Evolutionary conservation across 2,329 filamentous ascomycete genomes (phyloP), one percentile per base, ranked within the genome.

Genomic region (Dothiorella sarmentorum): DNA sequence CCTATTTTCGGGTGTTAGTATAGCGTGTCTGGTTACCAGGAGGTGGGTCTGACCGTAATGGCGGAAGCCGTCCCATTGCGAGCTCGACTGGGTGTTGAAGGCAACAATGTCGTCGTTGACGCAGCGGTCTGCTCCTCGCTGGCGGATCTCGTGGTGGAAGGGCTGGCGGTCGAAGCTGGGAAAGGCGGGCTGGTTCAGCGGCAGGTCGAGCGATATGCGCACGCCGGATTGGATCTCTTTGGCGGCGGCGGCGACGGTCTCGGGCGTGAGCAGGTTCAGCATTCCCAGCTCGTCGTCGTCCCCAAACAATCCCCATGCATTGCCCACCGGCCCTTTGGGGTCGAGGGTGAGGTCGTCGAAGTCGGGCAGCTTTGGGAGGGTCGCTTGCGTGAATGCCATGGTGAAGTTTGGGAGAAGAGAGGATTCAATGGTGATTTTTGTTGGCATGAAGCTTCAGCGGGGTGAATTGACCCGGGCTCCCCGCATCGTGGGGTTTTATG

Each of bases 241-340:
- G 0, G 77, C 72, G 0, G 78, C 78, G 6, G 69, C 66, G 7
- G 69, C 69, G 18, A 78, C 72, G 10, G 71, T 72, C n/a, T 71
- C 66, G 0, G 78, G 74, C 0, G 80, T 84, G 56, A 84, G 73
- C 2, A 82, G 73, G 65, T 84, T 84, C 1, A 85, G 71, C 64
- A 78, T 81, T 22, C 82, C 82, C 10, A 82, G 72, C 62, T 83
- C 71, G 60, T 84, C 82, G 2, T 72, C 59, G 4, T 71, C 65
- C 2, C 81, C 81, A 61, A 80, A 83, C 4, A 82, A 75, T 0
- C 80, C 80, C 82, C 82, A 85, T 5, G 82, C 79, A 59, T 84
- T 84, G 7, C 79, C 78, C 2, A 69, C 73, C 6, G 81, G 80
- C 0, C 80, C 80, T 58, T 74, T 67, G 45, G 78, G 77, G 58